Base-by-base conservation (phyloP, 2,329 filamentous ascomycete species). In the Alternaria ventricosa region DNA sequence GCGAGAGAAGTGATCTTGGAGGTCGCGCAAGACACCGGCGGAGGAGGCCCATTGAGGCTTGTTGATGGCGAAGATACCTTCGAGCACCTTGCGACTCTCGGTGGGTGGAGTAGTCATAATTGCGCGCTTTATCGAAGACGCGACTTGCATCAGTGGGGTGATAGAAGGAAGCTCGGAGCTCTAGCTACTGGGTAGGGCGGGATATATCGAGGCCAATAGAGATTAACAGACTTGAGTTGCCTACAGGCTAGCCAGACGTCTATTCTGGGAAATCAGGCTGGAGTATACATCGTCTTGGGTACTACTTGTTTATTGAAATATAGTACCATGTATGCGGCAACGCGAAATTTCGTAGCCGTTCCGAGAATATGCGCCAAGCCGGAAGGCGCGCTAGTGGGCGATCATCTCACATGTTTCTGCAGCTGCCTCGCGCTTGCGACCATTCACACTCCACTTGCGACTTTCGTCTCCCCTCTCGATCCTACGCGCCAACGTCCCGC, bases 11-110 rank as follows among this genome's bases (percentile, higher is more conserved):
- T 91, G 88, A 20, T 86, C 83, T 83, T 98, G 94, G 62, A 96
- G 89, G 76, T 95, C 91, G 77, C 95, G 94, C 69, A 99, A 88
- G 41, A 96, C 91, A 80, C 97, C 93, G 55, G 94, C 94, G 33
- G 95, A 98, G 78, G 91, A 93, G 74, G 95, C 88, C 74, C 90
- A 92, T 74, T 90, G 85, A 27, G 96, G 96, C 82, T 99, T 99
- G 83, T 97, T 93, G 81, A 99, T 91, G 79, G 93, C 95, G 72
- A 90, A 87, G 64, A 89, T 84, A 69, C 89, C 89, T 78, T 91
- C 88, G 59, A 88, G 78, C 61, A 88, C 81, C 76, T 85, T 87
- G 20, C 67, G 69, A 44, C 67, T 68, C 44, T 78, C 72, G 58
- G 70, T 73, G 4, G 74, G 59, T 10, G 74, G 62, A 33, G 74